Conservation (phyloP, 164 flowering plant species). For the Vitis rotundifolia region DNA sequence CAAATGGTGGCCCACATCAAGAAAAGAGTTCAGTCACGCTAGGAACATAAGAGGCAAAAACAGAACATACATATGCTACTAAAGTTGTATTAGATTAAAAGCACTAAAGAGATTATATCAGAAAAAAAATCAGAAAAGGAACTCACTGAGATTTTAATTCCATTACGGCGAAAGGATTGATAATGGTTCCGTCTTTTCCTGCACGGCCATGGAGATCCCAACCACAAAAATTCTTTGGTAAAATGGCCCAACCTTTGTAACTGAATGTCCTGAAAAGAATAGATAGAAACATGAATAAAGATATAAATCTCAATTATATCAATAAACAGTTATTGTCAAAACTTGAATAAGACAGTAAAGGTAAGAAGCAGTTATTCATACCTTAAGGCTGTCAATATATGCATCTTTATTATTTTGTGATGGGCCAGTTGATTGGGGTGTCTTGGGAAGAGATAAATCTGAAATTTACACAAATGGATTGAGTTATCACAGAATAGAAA, state of each 20-base stretch:
- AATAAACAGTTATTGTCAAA: not conserved
- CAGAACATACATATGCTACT: not conserved
- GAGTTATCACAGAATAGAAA: not conserved
- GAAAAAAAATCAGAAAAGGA: not conserved
- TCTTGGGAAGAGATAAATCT: constrained; percentile 24
- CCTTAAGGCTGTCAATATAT: constrained; percentile 32
- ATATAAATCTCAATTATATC: not conserved
- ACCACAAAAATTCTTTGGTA: constrained; percentile 53
- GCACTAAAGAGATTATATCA: not conserved
- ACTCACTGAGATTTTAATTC: constrained; percentile 73
- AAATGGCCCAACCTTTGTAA: constrained; percentile 23
- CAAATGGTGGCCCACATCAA: not conserved
- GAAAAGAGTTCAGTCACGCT: not conserved
- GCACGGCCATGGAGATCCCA: constrained; percentile 70
- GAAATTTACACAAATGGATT: not conserved
- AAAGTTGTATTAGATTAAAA: too few species aligned
- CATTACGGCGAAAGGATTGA: constrained; percentile 66
- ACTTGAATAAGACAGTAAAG: not conserved
- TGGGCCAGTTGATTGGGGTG: constrained; percentile 15
- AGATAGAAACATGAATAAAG: not conserved
- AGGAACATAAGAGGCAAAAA: not conserved
- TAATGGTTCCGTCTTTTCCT: constrained; percentile 68
- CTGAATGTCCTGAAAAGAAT: constrained; percentile 31
- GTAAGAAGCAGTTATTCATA: constrained; percentile 7
- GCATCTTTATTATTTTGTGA: constrained; percentile 19